phyloP scores from a whole-genome alignment of 441 rosid species.

The Eutrema salsugineum region DNA sequence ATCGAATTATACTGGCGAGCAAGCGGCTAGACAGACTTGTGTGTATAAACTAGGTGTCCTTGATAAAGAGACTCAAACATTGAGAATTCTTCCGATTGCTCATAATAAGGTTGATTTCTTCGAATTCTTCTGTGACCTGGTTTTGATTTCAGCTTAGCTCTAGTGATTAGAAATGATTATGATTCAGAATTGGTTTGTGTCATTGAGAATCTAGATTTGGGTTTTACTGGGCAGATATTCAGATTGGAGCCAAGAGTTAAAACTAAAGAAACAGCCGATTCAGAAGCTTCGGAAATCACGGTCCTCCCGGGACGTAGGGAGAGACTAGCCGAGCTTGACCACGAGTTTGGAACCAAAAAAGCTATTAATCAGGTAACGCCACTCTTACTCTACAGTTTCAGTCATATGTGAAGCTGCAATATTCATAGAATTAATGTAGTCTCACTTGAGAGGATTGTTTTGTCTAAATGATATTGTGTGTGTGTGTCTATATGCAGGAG shows the following conservation, averaged over 20 bases:
- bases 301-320: slow-evolving; percentile 33
- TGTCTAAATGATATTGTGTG: not conserved
- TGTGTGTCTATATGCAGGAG: slow-evolving; percentile 13
- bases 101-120: slow-evolving; percentile 55
- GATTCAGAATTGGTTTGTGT: slow-evolving; percentile 9
- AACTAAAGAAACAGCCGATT: slow-evolving; percentile 20
- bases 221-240: slow-evolving; percentile 46
- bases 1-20: slow-evolving; percentile 61
- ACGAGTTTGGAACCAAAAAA: slow-evolving; percentile 52
- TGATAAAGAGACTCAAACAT: slow-evolving; percentile 56
- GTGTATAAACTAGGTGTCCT: slow-evolving; percentile 66
- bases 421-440: too few species aligned
- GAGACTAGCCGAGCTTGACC: slow-evolving; percentile 18
- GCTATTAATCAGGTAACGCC: slow-evolving; percentile 45
- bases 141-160: not conserved
- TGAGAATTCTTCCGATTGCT: slow-evolving; percentile 76
- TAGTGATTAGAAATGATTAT: not conserved
- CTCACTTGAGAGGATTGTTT: not conserved
- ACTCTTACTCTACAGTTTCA: not conserved
- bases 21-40: slow-evolving; percentile 56
- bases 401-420: not conserved
- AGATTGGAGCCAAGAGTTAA: slow-evolving; percentile 70
- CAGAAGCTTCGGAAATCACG: slow-evolving; percentile 34
- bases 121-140: not conserved
- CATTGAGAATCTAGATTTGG: not conserved